phyloP scores from a whole-genome alignment of 768 basidiomycete genomes.

The Kwoniella sp. region DNA sequence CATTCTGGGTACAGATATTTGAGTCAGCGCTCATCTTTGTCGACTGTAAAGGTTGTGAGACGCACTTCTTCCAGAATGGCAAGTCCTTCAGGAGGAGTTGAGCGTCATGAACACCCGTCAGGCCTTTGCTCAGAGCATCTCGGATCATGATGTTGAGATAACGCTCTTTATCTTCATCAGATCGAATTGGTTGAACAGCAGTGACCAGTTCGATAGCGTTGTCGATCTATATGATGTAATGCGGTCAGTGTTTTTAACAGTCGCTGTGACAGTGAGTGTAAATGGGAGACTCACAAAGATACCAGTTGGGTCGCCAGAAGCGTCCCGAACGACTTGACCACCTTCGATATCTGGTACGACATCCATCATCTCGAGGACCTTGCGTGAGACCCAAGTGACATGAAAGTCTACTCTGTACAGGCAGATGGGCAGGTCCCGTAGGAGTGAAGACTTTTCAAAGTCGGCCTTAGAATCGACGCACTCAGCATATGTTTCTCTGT shows the following conservation, averaged over 20 bases:
- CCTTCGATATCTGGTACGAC: constrained; percentile 71
- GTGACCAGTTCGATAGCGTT: constrained; percentile 77
- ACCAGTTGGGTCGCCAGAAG: constrained; percentile 71
- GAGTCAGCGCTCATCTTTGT: not conserved
- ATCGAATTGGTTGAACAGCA: constrained; percentile 65
- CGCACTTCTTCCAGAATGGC: constrained; percentile 69
- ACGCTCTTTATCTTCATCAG: constrained; percentile 63
- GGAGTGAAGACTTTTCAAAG: constrained; percentile 69
- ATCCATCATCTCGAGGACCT: constrained; percentile 65
- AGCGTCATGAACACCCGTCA: constrained; percentile 89
- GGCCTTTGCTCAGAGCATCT: constrained; percentile 74
- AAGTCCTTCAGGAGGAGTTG: constrained; percentile 62
- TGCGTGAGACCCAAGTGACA: constrained; percentile 80
- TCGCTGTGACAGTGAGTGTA: not conserved
- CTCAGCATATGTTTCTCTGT: not conserved
- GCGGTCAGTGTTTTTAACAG: not conserved
- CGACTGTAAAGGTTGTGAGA: not conserved
- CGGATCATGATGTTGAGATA: constrained; percentile 68
- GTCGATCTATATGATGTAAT: constrained; percentile 58
- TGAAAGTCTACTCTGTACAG: constrained; percentile 80
- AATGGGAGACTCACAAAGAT: constrained; percentile 37
- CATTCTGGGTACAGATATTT: constrained; percentile 60
- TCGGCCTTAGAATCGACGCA: constrained; percentile 64
- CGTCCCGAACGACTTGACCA: constrained; percentile 72
- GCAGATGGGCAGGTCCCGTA: constrained; percentile 71